Evolutionary conservation across 345 rosid species (phyloP).

Genomic region (Populus ilicifolia): DNA sequence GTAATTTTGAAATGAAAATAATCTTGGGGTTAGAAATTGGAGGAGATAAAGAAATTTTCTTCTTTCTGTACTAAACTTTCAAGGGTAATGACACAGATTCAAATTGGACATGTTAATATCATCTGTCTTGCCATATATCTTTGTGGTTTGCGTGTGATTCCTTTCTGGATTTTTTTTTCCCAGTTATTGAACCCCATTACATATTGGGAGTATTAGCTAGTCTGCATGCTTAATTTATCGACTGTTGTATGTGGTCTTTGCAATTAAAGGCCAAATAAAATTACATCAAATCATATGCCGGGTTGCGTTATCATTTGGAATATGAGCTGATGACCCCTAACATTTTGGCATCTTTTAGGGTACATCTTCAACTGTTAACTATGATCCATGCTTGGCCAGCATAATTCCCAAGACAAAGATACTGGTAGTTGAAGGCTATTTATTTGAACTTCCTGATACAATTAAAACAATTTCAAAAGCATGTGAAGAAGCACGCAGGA

Average conservation of each 20-base stretch:
- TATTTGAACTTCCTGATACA: slow-evolving; percentile 89
- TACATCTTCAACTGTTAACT: slow-evolving; percentile 70
- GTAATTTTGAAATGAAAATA: not conserved
- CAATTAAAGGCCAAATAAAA: not conserved
- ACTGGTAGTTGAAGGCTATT: slow-evolving; percentile 86
- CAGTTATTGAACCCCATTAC: not conserved
- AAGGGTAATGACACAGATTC: not conserved
- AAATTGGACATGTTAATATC: not conserved
- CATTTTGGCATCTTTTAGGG: slow-evolving; percentile 46
- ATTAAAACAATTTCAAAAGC: slow-evolving; percentile 74
- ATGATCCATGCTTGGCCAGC: slow-evolving; percentile 70
- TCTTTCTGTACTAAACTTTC: not conserved
- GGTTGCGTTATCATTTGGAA: not conserved
- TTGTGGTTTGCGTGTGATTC: not conserved
- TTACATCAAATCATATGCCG: not conserved
- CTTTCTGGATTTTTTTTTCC: not conserved
- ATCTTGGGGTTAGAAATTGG: not conserved
- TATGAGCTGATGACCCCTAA: slow-evolving; percentile 1
- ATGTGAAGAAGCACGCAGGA: slow-evolving; percentile 75
- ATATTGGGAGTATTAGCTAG: not conserved
- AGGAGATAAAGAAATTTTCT: not conserved
- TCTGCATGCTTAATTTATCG: not conserved
- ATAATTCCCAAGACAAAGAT: slow-evolving; percentile 67
- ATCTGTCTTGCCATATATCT: not conserved
- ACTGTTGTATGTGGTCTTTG: not conserved